Base-by-base conservation (phyloP, 2,329 filamentous ascomycete species). In the Calonectria pauciramosa region DNA sequence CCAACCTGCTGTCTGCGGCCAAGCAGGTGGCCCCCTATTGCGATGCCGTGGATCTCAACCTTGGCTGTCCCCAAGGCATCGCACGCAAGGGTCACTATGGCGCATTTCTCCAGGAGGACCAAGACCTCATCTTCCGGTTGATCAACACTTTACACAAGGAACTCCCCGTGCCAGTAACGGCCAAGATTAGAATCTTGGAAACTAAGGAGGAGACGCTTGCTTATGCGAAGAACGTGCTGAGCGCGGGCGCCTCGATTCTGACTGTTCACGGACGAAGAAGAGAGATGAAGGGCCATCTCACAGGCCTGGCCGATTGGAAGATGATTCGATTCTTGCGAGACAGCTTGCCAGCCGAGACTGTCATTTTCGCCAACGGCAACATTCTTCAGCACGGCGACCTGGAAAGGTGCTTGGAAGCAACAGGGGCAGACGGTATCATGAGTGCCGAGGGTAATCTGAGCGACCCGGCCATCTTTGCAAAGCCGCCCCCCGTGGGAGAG, bases 361-460 rank as follows among this genome's bases (percentile, higher is more conserved):
- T 99, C 30, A 91, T 99, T 3, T 99, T 99, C 83, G 97, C 97
- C 4, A 99, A 99, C 84, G 97, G 97, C 16, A 99, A 99, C 82
- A 93, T 98, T 44, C 87, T 99, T 73, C 94, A 95, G 83, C 90
- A 94, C 73, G 93, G 89, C 0, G 96, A 99, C 83, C 88, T 99
- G 14, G 90, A 93, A 66, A 87, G 87, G 26, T 99, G 96, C 82
- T 87, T 99, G 26, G 91, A 92, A 65, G 95, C 90, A 6, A 99
- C 97, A 0, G 96, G 96, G 1, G 96, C 93, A 2, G 97, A 99
- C 84, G 97, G 91, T 23, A 92, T 99, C 67, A 99, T 99, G 97
- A 96, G 94, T 78, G 97, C 97, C 7, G 97, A 99, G 85, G 97
- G 96, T 0, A 98, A 98, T 82, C 89, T 99, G 0, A 96, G 95